Base-by-base conservation (phyloP, 2,329 filamentous ascomycete species). In the Blumeriella jaapii region DNA sequence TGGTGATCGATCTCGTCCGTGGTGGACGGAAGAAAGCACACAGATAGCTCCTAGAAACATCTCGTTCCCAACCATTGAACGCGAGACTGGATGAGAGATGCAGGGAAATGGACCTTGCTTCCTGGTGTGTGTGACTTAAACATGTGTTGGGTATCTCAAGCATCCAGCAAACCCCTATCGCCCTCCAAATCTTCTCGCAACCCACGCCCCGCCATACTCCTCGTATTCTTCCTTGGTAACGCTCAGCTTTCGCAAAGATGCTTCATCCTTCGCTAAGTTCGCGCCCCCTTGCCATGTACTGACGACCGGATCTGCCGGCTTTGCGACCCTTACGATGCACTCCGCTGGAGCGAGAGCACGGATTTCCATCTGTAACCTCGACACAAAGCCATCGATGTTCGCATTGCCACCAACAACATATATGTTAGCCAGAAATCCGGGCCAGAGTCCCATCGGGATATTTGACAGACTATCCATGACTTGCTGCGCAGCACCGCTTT, bases 161-260 rank as follows among this genome's bases (percentile, higher is more conserved):
- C 8, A 7, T 8, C 24, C 8, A n/a, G 14, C n/a, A 24, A 5
- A 8, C 22, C 6, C 12, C 11, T 36, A 50, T 34, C 38, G 42
- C n/a, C 62, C 62, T 10, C 62, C 64, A 55, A 93, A 91, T 53
- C 73, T 83, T 50, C 74, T 77, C 17, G 74, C 74, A 15, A 82
- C 68, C 82, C 83, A 89, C 1, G 62, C 64, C 36, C 71, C 73
- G 6, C 91, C 91, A 53, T 86, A 62, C 58, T 98, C 91, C 33
- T 91, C 75, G 56, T 98, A 98, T 54, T 98, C 85, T 42, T 82
- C 71, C 55, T 82, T 84, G 0, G 83, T 91, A n/a, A 95, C 82
- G 2, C 75, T 69, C 9, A 86, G 59, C 31, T 69, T 68, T 41
- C 76, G 69, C 33, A 93, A 45, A 32, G 65, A 64, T 24, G 81